Base-by-base conservation (phyloP, 495 filamentous ascomycete species). In the Xylaria castorea region DNA sequence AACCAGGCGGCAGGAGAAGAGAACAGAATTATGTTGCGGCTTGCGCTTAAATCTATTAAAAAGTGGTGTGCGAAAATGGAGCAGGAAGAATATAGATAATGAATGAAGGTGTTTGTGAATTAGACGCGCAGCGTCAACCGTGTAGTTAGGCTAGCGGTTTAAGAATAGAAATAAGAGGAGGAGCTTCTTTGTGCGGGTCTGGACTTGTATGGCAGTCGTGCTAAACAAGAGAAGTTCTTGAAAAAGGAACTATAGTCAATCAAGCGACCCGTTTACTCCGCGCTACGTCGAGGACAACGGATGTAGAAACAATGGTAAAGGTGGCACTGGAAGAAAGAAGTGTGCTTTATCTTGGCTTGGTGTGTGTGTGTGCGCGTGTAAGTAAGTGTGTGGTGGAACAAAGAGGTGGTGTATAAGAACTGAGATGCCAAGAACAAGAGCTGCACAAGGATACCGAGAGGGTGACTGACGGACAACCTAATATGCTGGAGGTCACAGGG, bases 181-280 rank as follows among this genome's bases (percentile, higher is more conserved):
- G n/a, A 75, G 46, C 25, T 70, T 57, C 77, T 79, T 79, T 79
- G 74, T 73, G 27, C 40, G n/a, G 34, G 44, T 46, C 42, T 42
- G 66, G 53, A 63, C 55, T 57, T 42, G 66, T 38, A 64, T 71
- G 42, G 40, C 38, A 36, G 5, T 40, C 18, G 11, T 25, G 42
- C 61, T 20, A 27, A 66, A 77, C 74, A 77, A 79, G 74, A 18
- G 58, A 25, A n/a, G 55, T 68, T 68, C 73, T 74, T 75, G 53
- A 72, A 22, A 40, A 18, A 70, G 55, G 61, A 60, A 69, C 68
- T 74, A 76, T 73, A 2, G 55, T 70, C 38, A 75, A 71, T 48
- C 66, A 51, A 51, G 14, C 7, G 50, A 70, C 62, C 66, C 38
- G 48, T 67, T 67, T 22, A 27, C 7, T 51, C 65, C 40, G 11